Evolutionary conservation across 257 asterid species (phyloP), one percentile per base, ranked within the genome.

Genomic region (Dorcoceras hygrometricum): DNA sequence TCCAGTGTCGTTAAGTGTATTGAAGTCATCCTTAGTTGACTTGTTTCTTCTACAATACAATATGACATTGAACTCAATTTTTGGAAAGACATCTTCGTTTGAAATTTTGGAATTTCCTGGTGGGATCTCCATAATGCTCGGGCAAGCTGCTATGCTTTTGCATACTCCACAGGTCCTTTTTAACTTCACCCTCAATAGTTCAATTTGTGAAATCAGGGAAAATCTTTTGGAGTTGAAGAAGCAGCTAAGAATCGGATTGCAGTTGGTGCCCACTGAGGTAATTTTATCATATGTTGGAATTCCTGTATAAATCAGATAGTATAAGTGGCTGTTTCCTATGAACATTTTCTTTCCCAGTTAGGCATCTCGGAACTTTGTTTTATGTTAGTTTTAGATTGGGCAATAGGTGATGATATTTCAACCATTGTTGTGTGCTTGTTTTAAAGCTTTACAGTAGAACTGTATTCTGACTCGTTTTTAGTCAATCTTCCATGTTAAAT

Each of bases 51-150:
- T 59, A 72, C 77, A 79, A 51, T 46, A 43, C 79, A 91, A 91
- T 72, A 72, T 91, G 84, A 85, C 90, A 20, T 67, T 91, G 78
- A 84, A 76, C 69, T 65, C 84, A 32, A 81, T 83, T 72, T 91
- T 91, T 36, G 96, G 96, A 54, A 70, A 71, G 76, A 85, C 94
- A 72, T 79, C 86, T 67, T 89, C 87, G 0, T 89, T 91, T 75
- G 87, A 82, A 83, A 83, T 87, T 51, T 72, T 85, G 75, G 85
- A 82, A 76, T 89, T 84, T 76, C 94, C 94, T 25, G 94, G 85
- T 32, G 98, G 96, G 75, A 62, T 91, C 66, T 85, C 94, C 59
- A 51, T 91, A 71, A 73, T 86, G 9, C 98, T 91, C 0, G 89
- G 82, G 62, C 70, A 46, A 36, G 62, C 55, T 53, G 69, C 78